These are phyloP conservation scores for Mayamaea pseudoterrestris DNA, from an alignment of 108 stramenopile genomes.

Conservation along the genomic window DNA sequence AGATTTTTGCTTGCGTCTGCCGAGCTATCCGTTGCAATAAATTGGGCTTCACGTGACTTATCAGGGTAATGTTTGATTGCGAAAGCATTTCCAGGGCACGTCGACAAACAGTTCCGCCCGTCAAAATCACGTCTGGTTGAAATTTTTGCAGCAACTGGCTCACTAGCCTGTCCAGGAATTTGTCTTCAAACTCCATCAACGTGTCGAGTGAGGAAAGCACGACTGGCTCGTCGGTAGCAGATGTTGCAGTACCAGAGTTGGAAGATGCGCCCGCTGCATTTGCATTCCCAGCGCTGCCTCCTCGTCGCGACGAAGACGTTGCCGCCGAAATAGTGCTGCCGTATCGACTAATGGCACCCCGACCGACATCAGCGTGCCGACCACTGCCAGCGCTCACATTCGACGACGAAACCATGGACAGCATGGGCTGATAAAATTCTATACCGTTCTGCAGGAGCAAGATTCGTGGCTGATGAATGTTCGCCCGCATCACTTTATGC, in stretches of 20 bases:
- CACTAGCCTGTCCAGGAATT: constrained; percentile 90
- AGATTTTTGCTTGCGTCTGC: constrained; percentile 85
- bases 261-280: too few species aligned
- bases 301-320: too few species aligned
- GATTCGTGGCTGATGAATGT: constrained; percentile 73
- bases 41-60: constrained; percentile 84
- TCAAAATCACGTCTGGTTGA: constrained; percentile 79
- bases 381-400: too few species aligned
- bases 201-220: constrained; percentile 77
- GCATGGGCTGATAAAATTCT: constrained; percentile 72
- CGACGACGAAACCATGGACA: too few species aligned
- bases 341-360: too few species aligned
- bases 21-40: constrained; percentile 80
- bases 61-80: constrained; percentile 62
- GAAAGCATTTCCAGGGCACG: constrained; percentile 83
- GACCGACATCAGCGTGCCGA: too few species aligned
- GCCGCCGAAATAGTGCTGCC: constrained; percentile 76
- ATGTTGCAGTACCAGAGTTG: too few species aligned
- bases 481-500: constrained; percentile 76
- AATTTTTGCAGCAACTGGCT: constrained; percentile 85
- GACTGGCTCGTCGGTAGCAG: too few species aligned
- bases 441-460: constrained; percentile 88
- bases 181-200: constrained; percentile 86
- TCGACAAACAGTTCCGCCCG: constrained; percentile 73
- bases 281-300: background rate